These are phyloP conservation scores for Ophiostoma piceae DNA, from an alignment of 2,329 filamentous ascomycete species.

Conservation along the genomic window DNA sequence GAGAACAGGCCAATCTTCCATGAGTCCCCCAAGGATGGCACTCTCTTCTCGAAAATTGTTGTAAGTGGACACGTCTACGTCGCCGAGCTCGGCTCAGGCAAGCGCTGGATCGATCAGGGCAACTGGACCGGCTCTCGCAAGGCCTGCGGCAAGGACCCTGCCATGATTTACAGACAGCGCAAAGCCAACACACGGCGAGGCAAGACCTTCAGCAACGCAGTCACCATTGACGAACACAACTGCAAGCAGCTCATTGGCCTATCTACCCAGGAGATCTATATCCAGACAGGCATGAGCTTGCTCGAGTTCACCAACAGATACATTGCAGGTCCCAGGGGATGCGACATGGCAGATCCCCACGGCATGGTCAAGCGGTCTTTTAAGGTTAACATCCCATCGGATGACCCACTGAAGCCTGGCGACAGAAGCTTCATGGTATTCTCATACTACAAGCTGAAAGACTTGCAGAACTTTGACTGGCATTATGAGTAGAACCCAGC, in stretches of 20 bases:
- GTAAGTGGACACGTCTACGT: slow-evolving; percentile 1
- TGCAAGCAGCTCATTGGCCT: neutral
- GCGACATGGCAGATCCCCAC: neutral
- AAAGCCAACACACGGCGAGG: neutral
- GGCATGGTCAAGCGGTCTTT: slow-evolving; percentile 3
- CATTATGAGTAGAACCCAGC: neutral
- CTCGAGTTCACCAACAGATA: neutral
- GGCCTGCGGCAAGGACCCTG: neutral
- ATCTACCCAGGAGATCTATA: neutral
- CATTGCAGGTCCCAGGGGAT: neutral
- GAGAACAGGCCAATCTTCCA: neutral
- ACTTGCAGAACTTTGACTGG: neutral
- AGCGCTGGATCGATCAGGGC: neutral
- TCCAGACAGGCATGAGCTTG: neutral
- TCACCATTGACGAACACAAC: neutral
- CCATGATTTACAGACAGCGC: slow-evolving; percentile 4
- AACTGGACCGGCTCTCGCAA: neutral
- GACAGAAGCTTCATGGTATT: neutral
- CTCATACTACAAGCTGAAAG: neutral
- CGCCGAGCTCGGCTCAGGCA: neutral
- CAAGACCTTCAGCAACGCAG: neutral
- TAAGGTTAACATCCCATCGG: neutral
- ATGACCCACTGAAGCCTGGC: neutral
- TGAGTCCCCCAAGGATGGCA: neutral
- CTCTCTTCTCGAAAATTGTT: neutral